Evolutionary conservation across 768 basidiomycete species (phyloP), one percentile per base, ranked within the genome.

Genomic region (Calvatia gigantea): DNA sequence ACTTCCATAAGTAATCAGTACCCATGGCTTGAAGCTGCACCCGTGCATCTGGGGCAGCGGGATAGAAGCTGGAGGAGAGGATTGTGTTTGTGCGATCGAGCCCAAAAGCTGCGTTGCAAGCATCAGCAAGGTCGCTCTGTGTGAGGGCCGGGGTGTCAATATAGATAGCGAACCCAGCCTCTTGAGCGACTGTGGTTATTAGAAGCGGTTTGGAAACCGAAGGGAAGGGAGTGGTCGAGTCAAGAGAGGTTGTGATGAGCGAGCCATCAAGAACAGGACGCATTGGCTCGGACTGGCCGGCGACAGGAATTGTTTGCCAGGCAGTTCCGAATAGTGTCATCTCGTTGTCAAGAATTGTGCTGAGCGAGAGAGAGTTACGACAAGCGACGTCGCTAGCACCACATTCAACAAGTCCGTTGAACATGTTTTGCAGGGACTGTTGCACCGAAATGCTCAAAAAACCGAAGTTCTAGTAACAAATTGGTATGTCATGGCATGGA

Each of bases 1-100:
- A 90, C 59, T 78, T 80, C 83, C 83, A 91, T 8, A 84, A 58
- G 56, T 82, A 78, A 67, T 91, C 89, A 1, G 89, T 88, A 42
- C 81, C 87, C 19, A 89, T 66, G 21, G 61, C 53, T 63, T 83
- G 73, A 21, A 90, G 72, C 55, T 80, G 80, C n/a, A 70, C 66
- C 27, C 88, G 79, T 27, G 75, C 76, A 65, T 87, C 87, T 27
- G 68, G 50, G 14, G 64, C 52, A 9, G 73, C 63, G 1, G 71
- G 64, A 67, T 90, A 90, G 63, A 73, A 72, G 2, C 74, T 60
- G 9, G 80, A 81, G 23, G 67, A 61, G 42, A 81, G 61, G 29
- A 87, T 67, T 17, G 63, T 62, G 23, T 62, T 58, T 8, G 81
- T 75, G 21, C 83, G 78, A 12, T 66, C 60, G 15, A 68, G 39